A percentile compares a stretch with the other conserved stretches of the same genome.
phyloP scores from a whole-genome alignment of 805 yeast genomes.

The Kodamaea jinghongensis region DNA sequence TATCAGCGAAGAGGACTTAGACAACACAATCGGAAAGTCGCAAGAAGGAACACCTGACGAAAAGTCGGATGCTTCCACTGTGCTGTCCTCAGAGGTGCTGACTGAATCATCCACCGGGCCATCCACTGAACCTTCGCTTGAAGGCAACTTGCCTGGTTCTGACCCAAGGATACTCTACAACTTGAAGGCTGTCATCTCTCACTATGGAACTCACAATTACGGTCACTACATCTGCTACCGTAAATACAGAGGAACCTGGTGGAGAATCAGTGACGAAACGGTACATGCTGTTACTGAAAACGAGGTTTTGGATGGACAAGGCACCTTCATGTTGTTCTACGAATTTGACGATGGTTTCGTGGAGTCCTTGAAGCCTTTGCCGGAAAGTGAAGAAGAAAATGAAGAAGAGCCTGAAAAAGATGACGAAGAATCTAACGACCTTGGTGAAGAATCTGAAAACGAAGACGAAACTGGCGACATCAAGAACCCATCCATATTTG shows the following conservation, averaged over 20 bases:
- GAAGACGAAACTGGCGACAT: slow-evolving; percentile 2
- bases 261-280: slow-evolving; percentile 91
- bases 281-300: slow-evolving; percentile 76
- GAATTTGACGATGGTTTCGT: slow-evolving; percentile 45
- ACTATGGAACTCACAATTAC: slow-evolving; percentile 93
- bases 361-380: slow-evolving; percentile 11
- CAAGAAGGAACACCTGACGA: neutral
- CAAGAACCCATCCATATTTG: slow-evolving; percentile 1
- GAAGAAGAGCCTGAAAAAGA: slow-evolving; percentile 10
- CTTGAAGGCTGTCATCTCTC: slow-evolving; percentile 83
- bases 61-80: neutral
- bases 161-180: slow-evolving; percentile 56
- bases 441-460: slow-evolving; percentile 6
- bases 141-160: slow-evolving; percentile 11
- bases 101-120: neutral
- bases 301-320: slow-evolving; percentile 79
- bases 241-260: slow-evolving; percentile 81
- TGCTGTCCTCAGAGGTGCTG: neutral
- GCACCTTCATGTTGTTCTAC: slow-evolving; percentile 91
- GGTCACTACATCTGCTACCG: slow-evolving; percentile 96
- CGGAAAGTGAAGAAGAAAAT: slow-evolving; percentile 12
- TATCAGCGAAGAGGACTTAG: neutral
- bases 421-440: slow-evolving; percentile 8
- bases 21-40: neutral
- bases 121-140: slow-evolving; percentile 3